These are phyloP conservation scores for Teunomyces gatunensis DNA, from an alignment of 805 yeast species.

Conservation along the genomic window DNA sequence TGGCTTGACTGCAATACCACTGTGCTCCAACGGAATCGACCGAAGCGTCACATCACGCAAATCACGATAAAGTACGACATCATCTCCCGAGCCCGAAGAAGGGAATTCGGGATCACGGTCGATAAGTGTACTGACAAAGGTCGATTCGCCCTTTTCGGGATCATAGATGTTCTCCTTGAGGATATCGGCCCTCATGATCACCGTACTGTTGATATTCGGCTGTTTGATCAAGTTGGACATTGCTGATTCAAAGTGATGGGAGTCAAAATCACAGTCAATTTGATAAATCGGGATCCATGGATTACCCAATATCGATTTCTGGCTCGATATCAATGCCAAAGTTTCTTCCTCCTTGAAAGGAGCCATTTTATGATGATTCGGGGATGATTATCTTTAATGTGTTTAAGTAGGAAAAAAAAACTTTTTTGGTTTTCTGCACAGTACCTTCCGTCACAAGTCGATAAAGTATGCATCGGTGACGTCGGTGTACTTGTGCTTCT, in stretches of 20 bases:
- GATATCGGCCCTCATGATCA: slow-evolving; percentile 84
- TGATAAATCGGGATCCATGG: slow-evolving; percentile 64
- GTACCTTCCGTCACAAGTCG: slow-evolving; percentile 20
- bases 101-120: slow-evolving; percentile 35
- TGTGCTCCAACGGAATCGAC: slow-evolving; percentile 22
- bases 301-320: slow-evolving; percentile 49
- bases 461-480: slow-evolving; percentile 42
- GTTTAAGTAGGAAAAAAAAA: background rate
- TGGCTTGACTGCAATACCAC: slow-evolving; percentile 25
- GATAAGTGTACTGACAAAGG: slow-evolving; percentile 24
- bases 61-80: slow-evolving; percentile 28
- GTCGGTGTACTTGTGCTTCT: slow-evolving; percentile 39
- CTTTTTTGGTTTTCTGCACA: background rate
- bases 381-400: background rate
- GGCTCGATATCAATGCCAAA: slow-evolving; percentile 3
- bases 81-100: slow-evolving; percentile 15
- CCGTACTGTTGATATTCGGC: slow-evolving; percentile 90
- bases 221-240: slow-evolving; percentile 76
- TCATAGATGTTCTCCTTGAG: slow-evolving; percentile 49
- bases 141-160: slow-evolving; percentile 27
- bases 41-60: slow-evolving; percentile 33
- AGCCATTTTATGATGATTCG: background rate
- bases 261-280: slow-evolving; percentile 45
- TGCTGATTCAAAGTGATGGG: slow-evolving; percentile 65
- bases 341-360: slow-evolving; percentile 4